Percentiles rank a stretch among this genome's conserved stretches.
Conservation (phyloP, 2,329 filamentous ascomycete genomes). For the Sarocladium brachiariae region DNA sequence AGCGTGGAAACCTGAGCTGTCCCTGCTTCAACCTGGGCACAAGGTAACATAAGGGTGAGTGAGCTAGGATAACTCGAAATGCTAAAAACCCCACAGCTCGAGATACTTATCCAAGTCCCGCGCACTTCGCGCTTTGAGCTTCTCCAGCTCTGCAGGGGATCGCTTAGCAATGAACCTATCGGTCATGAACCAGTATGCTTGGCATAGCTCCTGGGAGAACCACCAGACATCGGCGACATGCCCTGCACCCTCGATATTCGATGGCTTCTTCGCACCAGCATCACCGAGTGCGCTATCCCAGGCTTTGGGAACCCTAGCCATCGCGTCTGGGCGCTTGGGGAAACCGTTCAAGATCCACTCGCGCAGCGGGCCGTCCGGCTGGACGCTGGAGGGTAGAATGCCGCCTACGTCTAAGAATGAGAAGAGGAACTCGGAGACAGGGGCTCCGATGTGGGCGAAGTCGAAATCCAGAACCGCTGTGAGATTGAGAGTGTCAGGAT, state of each 20-base stretch:
- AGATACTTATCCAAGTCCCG: background rate
- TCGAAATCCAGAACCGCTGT: slow-evolving; percentile 11
- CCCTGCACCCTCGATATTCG: background rate
- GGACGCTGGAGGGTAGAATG: background rate
- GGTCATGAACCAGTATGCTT: slow-evolving; percentile 11
- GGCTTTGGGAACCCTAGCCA: background rate
- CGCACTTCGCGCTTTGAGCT: slow-evolving; percentile 4
- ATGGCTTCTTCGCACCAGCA: background rate
- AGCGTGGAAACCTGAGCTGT: too few species aligned
- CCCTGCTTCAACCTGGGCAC: too few species aligned
- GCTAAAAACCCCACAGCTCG: slow-evolving; percentile 8
- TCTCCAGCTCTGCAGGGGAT: background rate
- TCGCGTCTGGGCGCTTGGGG: background rate
- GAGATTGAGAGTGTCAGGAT: slow-evolving; percentile 6
- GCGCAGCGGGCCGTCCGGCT: background rate
- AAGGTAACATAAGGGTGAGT: too few species aligned
- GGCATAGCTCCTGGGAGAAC: slow-evolving; percentile 10
- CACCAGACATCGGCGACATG: slow-evolving; percentile 10
- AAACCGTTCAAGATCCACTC: background rate
- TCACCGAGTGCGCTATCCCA: slow-evolving; percentile 5
- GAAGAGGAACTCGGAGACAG: slow-evolving; percentile 9
- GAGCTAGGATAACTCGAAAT: background rate
- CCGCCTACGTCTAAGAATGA: slow-evolving; percentile 6
- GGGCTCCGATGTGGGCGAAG: slow-evolving; percentile 8
- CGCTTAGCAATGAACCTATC: background rate